A percentile compares a stretch with the other conserved stretches of the same genome.
phyloP scores from a whole-genome alignment of 176 grass and related monocot species.

The Aegilops longissima region DNA sequence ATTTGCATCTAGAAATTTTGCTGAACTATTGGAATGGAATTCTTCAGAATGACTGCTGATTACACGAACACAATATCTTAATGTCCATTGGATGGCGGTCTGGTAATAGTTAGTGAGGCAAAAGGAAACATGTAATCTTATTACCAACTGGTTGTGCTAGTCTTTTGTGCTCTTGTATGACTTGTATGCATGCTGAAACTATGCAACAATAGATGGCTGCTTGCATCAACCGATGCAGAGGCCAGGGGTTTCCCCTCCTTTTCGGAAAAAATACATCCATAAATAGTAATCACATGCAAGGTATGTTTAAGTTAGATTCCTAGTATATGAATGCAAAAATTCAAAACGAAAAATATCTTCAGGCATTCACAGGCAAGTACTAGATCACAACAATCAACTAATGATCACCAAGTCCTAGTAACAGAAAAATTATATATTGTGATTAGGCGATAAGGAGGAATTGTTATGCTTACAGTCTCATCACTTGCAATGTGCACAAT shows the following conservation, averaged over 20 bases:
- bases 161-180: neutral
- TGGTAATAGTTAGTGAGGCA: neutral
- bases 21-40: conserved; percentile 15
- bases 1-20: conserved; percentile 7
- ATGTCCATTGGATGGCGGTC: neutral
- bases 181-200: neutral
- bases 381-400: neutral
- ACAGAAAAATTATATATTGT: conserved; percentile 9
- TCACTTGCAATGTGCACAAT: conserved; percentile 81
- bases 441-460: conserved; percentile 4
- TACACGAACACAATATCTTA: neutral
- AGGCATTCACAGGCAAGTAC: conserved; percentile 8
- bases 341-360: neutral
- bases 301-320: neutral
- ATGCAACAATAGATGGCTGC: neutral
- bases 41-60: conserved; percentile 8
- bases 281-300: neutral
- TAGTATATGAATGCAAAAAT: conserved; percentile 2
- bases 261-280: neutral
- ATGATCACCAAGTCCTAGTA: conserved; percentile 14
- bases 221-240: neutral
- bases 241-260: neutral
- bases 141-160: neutral
- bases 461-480: conserved; percentile 54
- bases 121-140: neutral